Evolutionary conservation across 2,329 filamentous ascomycete species (phyloP), one percentile per base, ranked within the genome.

Genomic region (Cytospora schulzeri): DNA sequence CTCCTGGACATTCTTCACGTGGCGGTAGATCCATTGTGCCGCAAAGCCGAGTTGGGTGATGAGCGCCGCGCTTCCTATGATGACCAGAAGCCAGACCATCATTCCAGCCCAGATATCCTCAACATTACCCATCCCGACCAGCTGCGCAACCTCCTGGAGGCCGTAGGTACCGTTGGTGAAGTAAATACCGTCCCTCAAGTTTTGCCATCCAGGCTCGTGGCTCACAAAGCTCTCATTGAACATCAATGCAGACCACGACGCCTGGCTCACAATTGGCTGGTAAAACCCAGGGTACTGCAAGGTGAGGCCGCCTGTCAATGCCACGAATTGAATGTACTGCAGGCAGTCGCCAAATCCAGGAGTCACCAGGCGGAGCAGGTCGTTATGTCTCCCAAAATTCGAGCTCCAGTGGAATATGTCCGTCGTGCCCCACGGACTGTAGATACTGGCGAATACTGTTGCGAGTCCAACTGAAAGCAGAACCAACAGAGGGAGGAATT

Each of bases 331-430:
- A 22, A 99, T 91, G 75, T 99, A 98, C 76, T 98, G 93, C 62
- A 99, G 82, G 73, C 95, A 99, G 74, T 99, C 95, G 8, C 92
- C 93, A 74, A 99, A 98, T 0, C 95, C 95, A 6, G 95, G 95
- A 0, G 95, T 99, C 38, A 99, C 92, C 56, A 99, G 82, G 62
- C 95, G 88, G 61, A 99, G 82, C 69, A 97, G 81, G 77, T 99
- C 95, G 67, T 92, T 91, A 71, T 99, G 95, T 70, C 94, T 88
- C 41, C 95, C 95, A 74, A 96, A 98, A 74, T 99, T 99, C 73
- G 92, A 96, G n/a, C 92, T 93, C 93, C 94, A 99, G 69, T 91
- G 89, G 75, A 98, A 98, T 24, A 94, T 83, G 74, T 99, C 91
- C 9, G 87, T 87, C 1, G 92, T 91, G 24, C 95, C 95, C 94